Evolutionary conservation across 2,329 filamentous ascomycete genomes (phyloP), one percentile per base, ranked within the genome.

Genomic region (Sarocladium kiliense): DNA sequence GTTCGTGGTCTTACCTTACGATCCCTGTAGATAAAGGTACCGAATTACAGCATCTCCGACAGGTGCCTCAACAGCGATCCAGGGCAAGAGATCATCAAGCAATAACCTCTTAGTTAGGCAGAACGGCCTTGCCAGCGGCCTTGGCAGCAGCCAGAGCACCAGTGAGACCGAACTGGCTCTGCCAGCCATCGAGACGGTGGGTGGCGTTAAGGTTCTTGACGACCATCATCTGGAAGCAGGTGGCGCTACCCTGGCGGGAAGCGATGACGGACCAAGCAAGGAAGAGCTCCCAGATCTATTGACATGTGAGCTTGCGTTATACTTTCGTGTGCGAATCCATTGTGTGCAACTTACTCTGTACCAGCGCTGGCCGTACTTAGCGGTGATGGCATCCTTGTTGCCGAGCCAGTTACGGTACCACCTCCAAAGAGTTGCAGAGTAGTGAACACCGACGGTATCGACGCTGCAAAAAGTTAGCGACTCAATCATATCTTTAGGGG

Each of bases 321-420:
- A n/a, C n/a, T n/a, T n/a, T 3, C 18, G 47, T 49, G 27, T 49
- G 54, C 34, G 11, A 23, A 14, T 27, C 27, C 10, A 34, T 26
- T 21, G 16, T 32, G 12, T 3, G 34, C 10, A 21, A 61, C 88
- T 77, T 81, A 92, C 89, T 72, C 93, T 86, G 84, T 89, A 99
- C 94, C 94, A 99, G 68, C 89, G 82, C 68, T 88, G 86, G 66
- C 94, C 94, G 69, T 97, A 97, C 81, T 97, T 97, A 68, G 89
- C 91, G 73, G 88, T 84, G 59, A 97, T 89, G 78, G 96, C 95
- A 57, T 96, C 90, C 63, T 82, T 80, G 81, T 97, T 97, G 74
- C 80, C 91, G 71, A 97, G 82, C 94, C 94, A 97, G 82, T 97
- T 97, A 62, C 94, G 83, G 80, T 97, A 97, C 94, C 94, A 97